Conservation (phyloP, 208 protist genomes). For the Trypanosoma congolense region DNA sequence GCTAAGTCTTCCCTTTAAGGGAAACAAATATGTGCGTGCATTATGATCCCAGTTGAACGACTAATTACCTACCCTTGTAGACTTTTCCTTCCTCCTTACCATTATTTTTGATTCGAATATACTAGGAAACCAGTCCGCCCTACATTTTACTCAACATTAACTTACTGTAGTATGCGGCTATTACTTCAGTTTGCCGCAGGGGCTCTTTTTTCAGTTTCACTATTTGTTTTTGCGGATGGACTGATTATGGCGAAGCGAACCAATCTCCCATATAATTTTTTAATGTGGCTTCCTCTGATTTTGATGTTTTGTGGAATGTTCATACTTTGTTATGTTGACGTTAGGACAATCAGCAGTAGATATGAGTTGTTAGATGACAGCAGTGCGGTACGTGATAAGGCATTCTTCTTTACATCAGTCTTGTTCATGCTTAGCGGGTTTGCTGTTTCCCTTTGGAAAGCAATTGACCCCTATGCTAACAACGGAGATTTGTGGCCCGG, state of each 20-base stretch:
- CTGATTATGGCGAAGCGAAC: conserved; percentile 37
- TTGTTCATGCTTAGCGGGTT: conserved; percentile 48
- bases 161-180: conserved; percentile 4
- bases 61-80: too few species aligned
- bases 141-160: background rate
- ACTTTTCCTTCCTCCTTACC: too few species aligned
- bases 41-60: too few species aligned
- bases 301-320: conserved; percentile 42
- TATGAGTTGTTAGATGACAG: conserved; percentile 28
- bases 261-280: conserved; percentile 51
- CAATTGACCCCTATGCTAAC: conserved; percentile 45
- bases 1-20: too few species aligned
- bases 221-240: conserved; percentile 58
- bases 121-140: background rate
- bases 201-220: conserved; percentile 27
- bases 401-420: conserved; percentile 48
- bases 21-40: too few species aligned
- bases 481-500: conserved; percentile 35
- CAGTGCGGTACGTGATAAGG: conserved; percentile 31
- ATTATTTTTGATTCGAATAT: background rate
- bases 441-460: conserved; percentile 49
- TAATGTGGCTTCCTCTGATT: conserved; percentile 58
- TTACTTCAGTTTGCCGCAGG: conserved; percentile 29
- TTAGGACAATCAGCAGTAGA: conserved; percentile 23
- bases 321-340: conserved; percentile 45